These are phyloP conservation scores for Cladosporium colombiae DNA, from an alignment of 2,329 filamentous ascomycete species.

Conservation along the genomic window DNA sequence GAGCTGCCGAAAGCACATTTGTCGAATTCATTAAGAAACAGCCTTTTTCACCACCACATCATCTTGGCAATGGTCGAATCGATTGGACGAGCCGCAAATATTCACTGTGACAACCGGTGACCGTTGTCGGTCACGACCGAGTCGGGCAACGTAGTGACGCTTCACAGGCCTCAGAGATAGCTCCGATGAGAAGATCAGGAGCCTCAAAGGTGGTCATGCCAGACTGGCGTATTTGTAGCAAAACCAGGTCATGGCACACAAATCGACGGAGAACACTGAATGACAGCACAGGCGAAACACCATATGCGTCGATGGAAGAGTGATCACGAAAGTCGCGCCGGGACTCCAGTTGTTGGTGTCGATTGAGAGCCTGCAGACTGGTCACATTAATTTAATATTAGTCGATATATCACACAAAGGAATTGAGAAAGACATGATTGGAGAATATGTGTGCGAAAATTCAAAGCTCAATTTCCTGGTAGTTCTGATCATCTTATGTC, in stretches of 20 bases:
- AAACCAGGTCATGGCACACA: background rate
- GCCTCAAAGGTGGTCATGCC: background rate
- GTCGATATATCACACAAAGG: background rate
- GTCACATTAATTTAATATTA: background rate
- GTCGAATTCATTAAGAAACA: background rate
- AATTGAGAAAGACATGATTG: background rate
- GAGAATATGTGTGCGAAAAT: background rate
- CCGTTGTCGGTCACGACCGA: background rate
- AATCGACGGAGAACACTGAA: background rate
- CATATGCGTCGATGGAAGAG: background rate
- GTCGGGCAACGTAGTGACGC: too few relatives aligned
- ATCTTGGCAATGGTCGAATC: background rate
- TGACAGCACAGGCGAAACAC: background rate
- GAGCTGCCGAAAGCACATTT: background rate
- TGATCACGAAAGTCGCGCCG: background rate
- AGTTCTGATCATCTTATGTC: background rate
- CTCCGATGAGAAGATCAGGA: background rate
- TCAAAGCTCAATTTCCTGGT: background rate
- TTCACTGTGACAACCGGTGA: background rate
- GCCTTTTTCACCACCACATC: background rate
- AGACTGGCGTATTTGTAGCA: too few relatives aligned
- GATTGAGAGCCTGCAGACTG: background rate
- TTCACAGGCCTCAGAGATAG: too few relatives aligned
- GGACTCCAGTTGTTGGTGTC: fast-evolving
- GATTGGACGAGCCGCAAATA: too few relatives aligned